Evolutionary conservation across 345 rosid species (phyloP).

Genomic region (Excoecaria cochinchinensis): DNA sequence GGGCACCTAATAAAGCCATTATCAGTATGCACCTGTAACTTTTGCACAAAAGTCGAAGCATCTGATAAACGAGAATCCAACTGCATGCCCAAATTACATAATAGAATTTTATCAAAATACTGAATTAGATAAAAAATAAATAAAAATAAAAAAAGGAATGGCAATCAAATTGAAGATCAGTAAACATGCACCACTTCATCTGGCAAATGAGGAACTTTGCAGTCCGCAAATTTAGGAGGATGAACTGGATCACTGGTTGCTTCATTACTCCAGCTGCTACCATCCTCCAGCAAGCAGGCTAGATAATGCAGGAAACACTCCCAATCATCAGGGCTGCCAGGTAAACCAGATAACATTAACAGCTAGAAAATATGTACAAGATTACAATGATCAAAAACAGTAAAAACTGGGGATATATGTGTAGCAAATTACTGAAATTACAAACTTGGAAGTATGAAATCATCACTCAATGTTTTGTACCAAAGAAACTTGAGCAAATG

Average conservation of each 20-base stretch:
- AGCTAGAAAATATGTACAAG: conserved; percentile 13
- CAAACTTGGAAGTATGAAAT: neutral
- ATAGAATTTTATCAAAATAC: conserved; percentile 19
- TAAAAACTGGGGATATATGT: neutral
- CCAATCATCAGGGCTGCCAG: conserved; percentile 98
- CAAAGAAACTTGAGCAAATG: neutral
- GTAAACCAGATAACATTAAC: conserved; percentile 35
- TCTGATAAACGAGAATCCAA: conserved; percentile 71
- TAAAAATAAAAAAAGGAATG: conserved; percentile 10
- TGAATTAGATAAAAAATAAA: conserved; percentile 7
- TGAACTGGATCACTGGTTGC: conserved; percentile 41
- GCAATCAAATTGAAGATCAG: conserved; percentile 19
- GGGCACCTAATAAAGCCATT: conserved; percentile 63
- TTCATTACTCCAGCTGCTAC: conserved; percentile 54
- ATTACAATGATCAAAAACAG: neutral
- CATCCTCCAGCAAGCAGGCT: conserved; percentile 89
- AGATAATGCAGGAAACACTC: conserved; percentile 89
- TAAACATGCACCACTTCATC: conserved; percentile 66
- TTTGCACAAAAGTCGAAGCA: conserved; percentile 64
- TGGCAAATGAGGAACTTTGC: conserved; percentile 58
- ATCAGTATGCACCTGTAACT: conserved; percentile 50
- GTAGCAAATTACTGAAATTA: neutral
- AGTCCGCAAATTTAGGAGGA: conserved; percentile 47
- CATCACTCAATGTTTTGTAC: neutral
- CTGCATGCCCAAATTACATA: conserved; percentile 44